Evolutionary conservation across 202 grass and related monocot species (phyloP).

Genomic region (Setaria viridis): DNA sequence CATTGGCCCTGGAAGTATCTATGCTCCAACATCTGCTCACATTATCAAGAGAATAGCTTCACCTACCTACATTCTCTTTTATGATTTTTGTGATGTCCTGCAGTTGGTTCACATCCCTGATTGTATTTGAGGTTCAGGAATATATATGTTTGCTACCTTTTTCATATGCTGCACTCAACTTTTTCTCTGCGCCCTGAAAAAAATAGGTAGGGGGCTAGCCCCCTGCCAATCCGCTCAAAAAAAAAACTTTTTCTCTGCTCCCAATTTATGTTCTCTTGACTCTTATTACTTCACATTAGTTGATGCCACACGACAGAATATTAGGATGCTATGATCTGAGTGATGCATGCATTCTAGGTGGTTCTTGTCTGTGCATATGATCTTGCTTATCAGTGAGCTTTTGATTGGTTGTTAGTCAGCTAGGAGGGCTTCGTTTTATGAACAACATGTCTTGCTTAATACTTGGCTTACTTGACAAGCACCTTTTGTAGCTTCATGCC

Average conservation of each 20-base stretch:
- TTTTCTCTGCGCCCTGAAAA: neutral
- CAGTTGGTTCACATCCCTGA: conserved; percentile 18
- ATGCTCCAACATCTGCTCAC: neutral
- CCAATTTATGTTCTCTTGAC: neutral
- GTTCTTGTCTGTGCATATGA: neutral
- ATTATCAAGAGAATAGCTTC: conserved; percentile 14
- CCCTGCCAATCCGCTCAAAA: too few relatives aligned
- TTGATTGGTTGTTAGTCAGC: conserved; percentile 12
- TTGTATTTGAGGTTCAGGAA: neutral
- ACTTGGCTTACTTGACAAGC: conserved; percentile 28
- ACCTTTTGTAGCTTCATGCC: conserved; percentile 82
- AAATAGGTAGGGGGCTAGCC: too few relatives aligned
- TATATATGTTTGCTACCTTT: neutral
- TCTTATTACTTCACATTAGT: conserved; percentile 17
- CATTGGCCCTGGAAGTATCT: neutral
- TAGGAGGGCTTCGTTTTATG: conserved; percentile 24
- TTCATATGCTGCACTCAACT: neutral
- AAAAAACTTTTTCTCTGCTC: neutral
- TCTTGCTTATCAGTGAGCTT: conserved; percentile 24
- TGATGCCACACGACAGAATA: conserved; percentile 19
- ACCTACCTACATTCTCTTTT: neutral
- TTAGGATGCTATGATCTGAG: conserved; percentile 12
- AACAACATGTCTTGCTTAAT: conserved; percentile 8
- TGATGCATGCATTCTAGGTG: conserved; percentile 8
- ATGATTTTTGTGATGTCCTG: neutral